These are phyloP conservation scores for Diplodia corticola DNA, from an alignment of 2,329 filamentous ascomycete species.

Conservation along the genomic window DNA sequence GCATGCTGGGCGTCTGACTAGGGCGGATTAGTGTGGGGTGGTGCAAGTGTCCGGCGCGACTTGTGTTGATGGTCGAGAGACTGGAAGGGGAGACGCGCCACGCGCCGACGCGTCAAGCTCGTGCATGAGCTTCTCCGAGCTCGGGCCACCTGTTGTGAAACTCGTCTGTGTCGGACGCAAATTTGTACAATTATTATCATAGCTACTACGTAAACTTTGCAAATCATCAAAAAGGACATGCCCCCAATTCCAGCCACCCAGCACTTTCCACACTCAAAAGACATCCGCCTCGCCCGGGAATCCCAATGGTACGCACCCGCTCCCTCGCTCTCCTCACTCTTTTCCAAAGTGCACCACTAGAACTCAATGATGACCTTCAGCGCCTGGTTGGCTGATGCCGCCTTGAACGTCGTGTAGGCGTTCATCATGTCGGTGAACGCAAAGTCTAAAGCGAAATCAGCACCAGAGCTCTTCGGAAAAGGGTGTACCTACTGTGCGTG, in stretches of 20 bases:
- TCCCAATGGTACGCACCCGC: not conserved
- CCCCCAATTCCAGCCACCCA: not conserved
- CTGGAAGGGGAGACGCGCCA: not conserved
- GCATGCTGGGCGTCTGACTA: not conserved
- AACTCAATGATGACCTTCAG: constrained; percentile 49
- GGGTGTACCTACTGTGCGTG: constrained; percentile 39
- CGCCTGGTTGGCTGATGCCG: constrained; percentile 45
- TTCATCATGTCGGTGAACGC: constrained; percentile 46
- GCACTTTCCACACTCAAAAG: not conserved
- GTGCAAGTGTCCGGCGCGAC: not conserved
- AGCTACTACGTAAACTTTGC: no score
- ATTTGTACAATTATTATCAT: no score
- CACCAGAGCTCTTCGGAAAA: no score
- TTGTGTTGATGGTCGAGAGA: not conserved
- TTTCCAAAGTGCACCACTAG: not conserved
- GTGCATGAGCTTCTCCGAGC: not conserved
- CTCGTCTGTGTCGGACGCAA: no score
- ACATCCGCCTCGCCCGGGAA: not conserved
- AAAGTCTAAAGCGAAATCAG: constrained; percentile 34
- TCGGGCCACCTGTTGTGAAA: no score
- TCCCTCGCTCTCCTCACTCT: not conserved
- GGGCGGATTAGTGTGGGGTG: not conserved
- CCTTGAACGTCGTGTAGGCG: constrained; percentile 48
- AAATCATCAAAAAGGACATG: not conserved
- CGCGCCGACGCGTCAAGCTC: constrained; percentile 11